Conservation (phyloP, 805 yeast genomes). For the Teunomyces atbi region DNA sequence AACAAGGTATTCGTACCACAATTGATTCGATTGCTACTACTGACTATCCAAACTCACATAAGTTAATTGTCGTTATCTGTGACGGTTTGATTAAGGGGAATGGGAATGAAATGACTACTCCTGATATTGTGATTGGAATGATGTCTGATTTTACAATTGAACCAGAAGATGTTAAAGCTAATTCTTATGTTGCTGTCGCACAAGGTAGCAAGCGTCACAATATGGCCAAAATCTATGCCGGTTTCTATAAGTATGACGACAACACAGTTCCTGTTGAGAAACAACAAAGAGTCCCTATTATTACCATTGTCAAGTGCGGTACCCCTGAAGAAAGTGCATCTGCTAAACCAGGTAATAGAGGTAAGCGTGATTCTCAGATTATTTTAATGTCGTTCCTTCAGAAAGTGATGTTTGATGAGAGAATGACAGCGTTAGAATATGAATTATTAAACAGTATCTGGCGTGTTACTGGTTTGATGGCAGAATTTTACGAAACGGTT, state of each 20-base stretch:
- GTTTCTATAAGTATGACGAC: conserved; percentile 85
- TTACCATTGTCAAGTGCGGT: conserved; percentile 83
- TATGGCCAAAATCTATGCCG: conserved; percentile 95
- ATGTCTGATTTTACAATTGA: conserved; percentile 71
- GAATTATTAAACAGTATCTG: conserved; percentile 74
- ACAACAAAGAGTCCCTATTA: conserved; percentile 81
- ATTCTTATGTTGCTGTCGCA: conserved; percentile 93
- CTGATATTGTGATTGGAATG: conserved; percentile 84
- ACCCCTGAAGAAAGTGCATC: conserved; percentile 72
- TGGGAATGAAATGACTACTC: conserved; percentile 84
- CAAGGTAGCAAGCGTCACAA: conserved; percentile 93
- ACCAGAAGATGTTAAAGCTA: conserved; percentile 71
- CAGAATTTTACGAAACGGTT: conserved; percentile 76
- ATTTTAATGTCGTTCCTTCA: conserved; percentile 88
- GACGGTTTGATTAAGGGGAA: conserved; percentile 95
- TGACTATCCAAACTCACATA: conserved; percentile 93
- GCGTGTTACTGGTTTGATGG: conserved; percentile 81
- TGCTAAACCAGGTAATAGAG: conserved; percentile 84
- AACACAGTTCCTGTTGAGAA: conserved; percentile 70
- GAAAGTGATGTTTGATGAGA: conserved; percentile 83
- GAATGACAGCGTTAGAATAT: conserved; percentile 89
- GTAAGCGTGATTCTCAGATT: conserved; percentile 93
- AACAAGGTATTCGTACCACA: conserved; percentile 79
- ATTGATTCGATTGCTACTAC: conserved; percentile 93
- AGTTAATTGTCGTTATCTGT: conserved; percentile 78